These are phyloP conservation scores for Seiridium cupressi DNA, from an alignment of 2,329 filamentous ascomycete species.

Conservation along the genomic window DNA sequence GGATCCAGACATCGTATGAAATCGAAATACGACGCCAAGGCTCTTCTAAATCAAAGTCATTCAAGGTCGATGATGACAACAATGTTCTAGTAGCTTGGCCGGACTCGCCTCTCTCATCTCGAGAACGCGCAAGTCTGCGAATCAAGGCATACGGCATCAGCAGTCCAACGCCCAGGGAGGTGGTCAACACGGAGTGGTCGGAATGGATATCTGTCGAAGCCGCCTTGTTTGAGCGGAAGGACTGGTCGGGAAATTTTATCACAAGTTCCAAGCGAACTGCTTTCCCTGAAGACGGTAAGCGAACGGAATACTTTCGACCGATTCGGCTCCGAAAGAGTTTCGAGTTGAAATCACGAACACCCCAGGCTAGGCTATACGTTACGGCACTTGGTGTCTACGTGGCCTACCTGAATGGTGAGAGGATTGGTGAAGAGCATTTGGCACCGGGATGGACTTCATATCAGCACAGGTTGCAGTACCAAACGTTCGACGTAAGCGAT, in stretches of 20 bases:
- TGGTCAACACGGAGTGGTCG: background rate
- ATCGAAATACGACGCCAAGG: background rate
- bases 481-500: constrained; percentile 49
- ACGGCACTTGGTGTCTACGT: constrained; percentile 35
- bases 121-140: background rate
- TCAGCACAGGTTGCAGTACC: constrained; percentile 43
- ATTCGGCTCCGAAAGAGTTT: background rate
- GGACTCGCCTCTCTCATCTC: background rate
- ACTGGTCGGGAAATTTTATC: constrained; percentile 1
- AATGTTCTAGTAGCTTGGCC: constrained; percentile 2
- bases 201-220: constrained; percentile 1
- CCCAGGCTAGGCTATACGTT: constrained; percentile 29
- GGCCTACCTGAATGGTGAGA: constrained; percentile 35
- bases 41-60: background rate
- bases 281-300: background rate
- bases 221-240: background rate
- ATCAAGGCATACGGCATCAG: background rate
- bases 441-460: constrained; percentile 46
- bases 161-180: background rate
- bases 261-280: background rate
- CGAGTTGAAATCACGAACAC: background rate
- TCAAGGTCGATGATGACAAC: background rate
- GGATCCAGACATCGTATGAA: background rate
- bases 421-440: constrained; percentile 27
- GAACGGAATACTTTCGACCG: background rate